Percentiles rank a stretch among this genome's conserved stretches.
Conservation (phyloP, 345 rosid genomes). For the Mangifera indica region DNA sequence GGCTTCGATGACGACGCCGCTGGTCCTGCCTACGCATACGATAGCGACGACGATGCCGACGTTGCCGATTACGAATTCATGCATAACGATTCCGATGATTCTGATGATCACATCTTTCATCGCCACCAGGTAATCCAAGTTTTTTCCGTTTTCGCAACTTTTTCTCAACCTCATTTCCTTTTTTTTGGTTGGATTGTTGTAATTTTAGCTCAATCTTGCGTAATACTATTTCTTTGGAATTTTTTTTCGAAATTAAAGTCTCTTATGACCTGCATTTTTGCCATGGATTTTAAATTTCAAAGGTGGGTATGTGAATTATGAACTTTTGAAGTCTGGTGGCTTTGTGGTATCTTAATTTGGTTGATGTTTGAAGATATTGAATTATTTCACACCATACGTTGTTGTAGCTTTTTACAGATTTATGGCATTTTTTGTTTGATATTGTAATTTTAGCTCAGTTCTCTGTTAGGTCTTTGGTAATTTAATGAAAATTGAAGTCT, state of each 20-base stretch:
- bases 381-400: background rate
- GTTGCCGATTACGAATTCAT: conserved; percentile 65
- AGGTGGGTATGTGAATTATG: background rate
- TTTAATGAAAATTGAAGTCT: no score
- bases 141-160: background rate
- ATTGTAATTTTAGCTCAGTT: background rate
- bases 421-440: background rate
- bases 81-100: conserved; percentile 71
- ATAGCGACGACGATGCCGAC: conserved; percentile 49
- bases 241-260: background rate
- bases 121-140: conserved; percentile 52
- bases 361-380: background rate
- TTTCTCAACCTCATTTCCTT: background rate
- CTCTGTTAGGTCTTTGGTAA: background rate
- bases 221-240: background rate
- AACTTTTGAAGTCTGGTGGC: background rate
- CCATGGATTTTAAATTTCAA: background rate
- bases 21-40: conserved; percentile 26
- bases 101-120: conserved; percentile 56
- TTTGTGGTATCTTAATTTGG: background rate
- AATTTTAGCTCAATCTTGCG: background rate
- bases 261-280: background rate
- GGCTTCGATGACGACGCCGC: conserved; percentile 57
- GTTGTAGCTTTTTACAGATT: background rate
- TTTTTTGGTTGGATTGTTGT: background rate